phyloP scores from a whole-genome alignment of 352 stramenopile species.

The Globisporangium abappressorium region DNA sequence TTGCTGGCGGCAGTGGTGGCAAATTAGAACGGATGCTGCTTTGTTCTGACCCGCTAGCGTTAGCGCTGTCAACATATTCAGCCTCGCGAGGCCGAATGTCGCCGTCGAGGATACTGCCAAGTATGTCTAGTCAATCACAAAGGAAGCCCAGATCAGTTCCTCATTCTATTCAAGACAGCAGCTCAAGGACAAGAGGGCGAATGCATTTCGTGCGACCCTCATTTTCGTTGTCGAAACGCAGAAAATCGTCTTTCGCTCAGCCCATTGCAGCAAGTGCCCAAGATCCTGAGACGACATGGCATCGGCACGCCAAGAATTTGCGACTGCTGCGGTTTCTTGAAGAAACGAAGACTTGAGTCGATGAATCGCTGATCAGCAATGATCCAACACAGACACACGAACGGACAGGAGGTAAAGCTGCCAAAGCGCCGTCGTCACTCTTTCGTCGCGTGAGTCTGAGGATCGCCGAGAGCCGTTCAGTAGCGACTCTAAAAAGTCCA shows the following conservation, averaged over 20 bases:
- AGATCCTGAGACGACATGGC: constrained; percentile 2
- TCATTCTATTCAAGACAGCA: not conserved
- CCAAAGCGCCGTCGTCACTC: not conserved
- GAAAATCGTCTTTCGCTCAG: not conserved
- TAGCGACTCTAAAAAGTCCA: not conserved
- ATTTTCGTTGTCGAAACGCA: not conserved
- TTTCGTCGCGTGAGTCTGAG: not conserved
- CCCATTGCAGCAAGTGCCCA: not conserved
- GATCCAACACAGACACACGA: not conserved
- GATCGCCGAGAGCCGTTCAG: not conserved
- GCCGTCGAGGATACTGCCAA: not conserved
- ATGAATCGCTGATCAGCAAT: not conserved
- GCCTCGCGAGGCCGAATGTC: not conserved
- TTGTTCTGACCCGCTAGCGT: not conserved
- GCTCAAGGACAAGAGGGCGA: not conserved
- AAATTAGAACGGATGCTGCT: not conserved
- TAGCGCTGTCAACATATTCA: not conserved
- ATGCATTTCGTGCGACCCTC: not conserved
- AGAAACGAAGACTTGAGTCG: not conserved
- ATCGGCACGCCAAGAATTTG: not conserved
- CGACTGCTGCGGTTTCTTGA: not conserved
- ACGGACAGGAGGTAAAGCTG: not conserved
- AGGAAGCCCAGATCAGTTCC: not conserved
- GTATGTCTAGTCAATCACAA: not conserved
- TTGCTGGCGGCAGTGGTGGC: not conserved